These are phyloP conservation scores for Polysphondylium violaceum DNA, from an alignment of 78 protist genomes.

Conservation along the genomic window DNA sequence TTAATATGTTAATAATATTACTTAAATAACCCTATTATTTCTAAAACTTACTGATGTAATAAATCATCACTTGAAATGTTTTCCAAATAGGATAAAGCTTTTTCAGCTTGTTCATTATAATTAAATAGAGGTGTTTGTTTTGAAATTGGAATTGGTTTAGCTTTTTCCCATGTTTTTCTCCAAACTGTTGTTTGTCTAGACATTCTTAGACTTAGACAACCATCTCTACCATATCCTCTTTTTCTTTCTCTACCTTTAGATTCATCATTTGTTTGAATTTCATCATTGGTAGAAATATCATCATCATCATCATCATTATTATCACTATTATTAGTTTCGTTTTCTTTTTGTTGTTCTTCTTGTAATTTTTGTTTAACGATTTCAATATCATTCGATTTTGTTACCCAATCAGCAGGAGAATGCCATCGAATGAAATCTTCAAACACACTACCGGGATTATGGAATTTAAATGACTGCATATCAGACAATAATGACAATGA, in stretches of 20 bases:
- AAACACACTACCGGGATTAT: slow-evolving; percentile 67
- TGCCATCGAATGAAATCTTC: slow-evolving; percentile 79
- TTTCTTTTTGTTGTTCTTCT: not conserved
- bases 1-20: not conserved
- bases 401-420: slow-evolving; percentile 56
- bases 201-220: slow-evolving; percentile 50
- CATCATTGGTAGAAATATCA: slow-evolving; percentile 23
- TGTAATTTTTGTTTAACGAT: not conserved
- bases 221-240: slow-evolving; percentile 52
- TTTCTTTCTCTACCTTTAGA: slow-evolving; percentile 47
- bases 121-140: slow-evolving; percentile 64
- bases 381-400: slow-evolving; percentile 13
- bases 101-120: slow-evolving; percentile 38
- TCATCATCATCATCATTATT: slow-evolving; percentile 4
- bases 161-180: slow-evolving; percentile 49
- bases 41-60: slow-evolving; percentile 37
- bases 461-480: slow-evolving; percentile 63
- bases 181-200: slow-evolving; percentile 28
- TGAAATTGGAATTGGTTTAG: slow-evolving; percentile 21
- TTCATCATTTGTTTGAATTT: slow-evolving; percentile 36
- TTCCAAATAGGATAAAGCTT: slow-evolving; percentile 19
- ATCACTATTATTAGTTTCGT: not conserved
- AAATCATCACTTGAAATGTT: slow-evolving; percentile 30
- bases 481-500: slow-evolving; percentile 54
- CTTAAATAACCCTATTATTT: not conserved